These are phyloP conservation scores for Nemania serpens DNA, from an alignment of 2,329 filamentous ascomycete species.

Conservation along the genomic window DNA sequence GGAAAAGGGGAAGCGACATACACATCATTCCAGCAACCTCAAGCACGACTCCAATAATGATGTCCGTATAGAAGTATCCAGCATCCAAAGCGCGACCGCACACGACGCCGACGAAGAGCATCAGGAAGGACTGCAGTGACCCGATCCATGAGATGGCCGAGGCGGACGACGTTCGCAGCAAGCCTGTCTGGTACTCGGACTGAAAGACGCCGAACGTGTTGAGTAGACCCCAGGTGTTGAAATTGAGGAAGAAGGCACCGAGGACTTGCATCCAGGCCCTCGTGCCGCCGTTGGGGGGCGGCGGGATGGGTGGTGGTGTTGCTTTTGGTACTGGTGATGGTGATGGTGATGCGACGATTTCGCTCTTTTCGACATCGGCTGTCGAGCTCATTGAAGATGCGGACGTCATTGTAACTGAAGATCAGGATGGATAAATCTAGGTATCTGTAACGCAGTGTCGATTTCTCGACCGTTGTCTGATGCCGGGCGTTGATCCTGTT, in stretches of 20 bases:
- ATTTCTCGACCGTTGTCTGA: no score
- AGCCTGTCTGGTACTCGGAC: conserved; percentile 35
- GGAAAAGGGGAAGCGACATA: no score
- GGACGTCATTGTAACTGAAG: no score
- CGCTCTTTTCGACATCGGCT: no score
- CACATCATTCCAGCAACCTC: no score
- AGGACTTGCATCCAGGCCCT: neutral
- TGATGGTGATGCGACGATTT: no score
- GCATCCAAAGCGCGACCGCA: conserved; percentile 43
- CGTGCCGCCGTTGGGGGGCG: neutral
- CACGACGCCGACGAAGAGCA: conserved; percentile 41
- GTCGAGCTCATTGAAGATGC: no score
- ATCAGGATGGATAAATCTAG: no score
- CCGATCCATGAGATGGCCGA: conserved; percentile 41
- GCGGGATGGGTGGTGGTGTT: no score
- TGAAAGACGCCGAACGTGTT: conserved; percentile 35
- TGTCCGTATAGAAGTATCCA: conserved; percentile 38
- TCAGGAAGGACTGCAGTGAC: conserved; percentile 40
- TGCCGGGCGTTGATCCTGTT: no score
- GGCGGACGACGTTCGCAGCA: conserved; percentile 16
- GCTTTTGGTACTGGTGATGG: no score
- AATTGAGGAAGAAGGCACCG: neutral
- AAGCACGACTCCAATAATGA: conserved; percentile 35
- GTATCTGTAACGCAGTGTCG: no score
- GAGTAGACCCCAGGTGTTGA: neutral